Conservation (phyloP, 2,329 filamentous ascomycete species). For the Neonectria punicea region DNA sequence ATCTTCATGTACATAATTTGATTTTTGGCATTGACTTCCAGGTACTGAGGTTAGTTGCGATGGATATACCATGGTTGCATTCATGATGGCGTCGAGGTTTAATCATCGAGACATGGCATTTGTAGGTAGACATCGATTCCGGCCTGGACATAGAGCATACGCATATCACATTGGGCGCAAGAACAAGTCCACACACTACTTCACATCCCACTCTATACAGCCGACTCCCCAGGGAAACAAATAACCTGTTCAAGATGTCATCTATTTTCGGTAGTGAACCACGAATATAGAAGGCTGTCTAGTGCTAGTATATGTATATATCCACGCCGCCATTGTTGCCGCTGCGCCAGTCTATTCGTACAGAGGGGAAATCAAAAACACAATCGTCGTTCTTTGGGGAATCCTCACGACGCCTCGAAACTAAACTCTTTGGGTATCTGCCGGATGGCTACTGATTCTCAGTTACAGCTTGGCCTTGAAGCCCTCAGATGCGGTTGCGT, state of each 20-base stretch:
- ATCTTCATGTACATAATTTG: neutral
- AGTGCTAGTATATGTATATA: neutral
- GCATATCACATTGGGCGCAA: neutral
- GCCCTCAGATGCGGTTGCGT: slow-evolving; percentile 74
- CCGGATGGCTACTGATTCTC: neutral
- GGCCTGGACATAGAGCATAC: neutral
- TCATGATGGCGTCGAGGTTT: neutral
- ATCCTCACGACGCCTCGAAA: slow-evolving; percentile 39
- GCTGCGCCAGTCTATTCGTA: slow-evolving; percentile 16
- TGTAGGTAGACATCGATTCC: neutral
- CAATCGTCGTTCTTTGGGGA: slow-evolving; percentile 5
- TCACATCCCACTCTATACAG: neutral
- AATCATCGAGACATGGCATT: neutral
- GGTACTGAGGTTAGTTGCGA: neutral
- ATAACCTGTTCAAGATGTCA: neutral
- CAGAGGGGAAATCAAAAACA: slow-evolving; percentile 16
- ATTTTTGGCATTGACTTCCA: neutral
- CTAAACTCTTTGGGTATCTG: slow-evolving; percentile 23
- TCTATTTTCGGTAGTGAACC: neutral
- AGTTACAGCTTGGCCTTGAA: slow-evolving; percentile 54
- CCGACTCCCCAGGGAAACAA: neutral
- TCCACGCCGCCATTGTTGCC: neutral
- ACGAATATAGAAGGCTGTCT: slow-evolving; percentile 10
- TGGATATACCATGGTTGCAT: slow-evolving; percentile 3
- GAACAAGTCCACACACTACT: neutral